phyloP scores from a whole-genome alignment of 805 yeast species.

The Schwanniomyces vanrijiae region DNA sequence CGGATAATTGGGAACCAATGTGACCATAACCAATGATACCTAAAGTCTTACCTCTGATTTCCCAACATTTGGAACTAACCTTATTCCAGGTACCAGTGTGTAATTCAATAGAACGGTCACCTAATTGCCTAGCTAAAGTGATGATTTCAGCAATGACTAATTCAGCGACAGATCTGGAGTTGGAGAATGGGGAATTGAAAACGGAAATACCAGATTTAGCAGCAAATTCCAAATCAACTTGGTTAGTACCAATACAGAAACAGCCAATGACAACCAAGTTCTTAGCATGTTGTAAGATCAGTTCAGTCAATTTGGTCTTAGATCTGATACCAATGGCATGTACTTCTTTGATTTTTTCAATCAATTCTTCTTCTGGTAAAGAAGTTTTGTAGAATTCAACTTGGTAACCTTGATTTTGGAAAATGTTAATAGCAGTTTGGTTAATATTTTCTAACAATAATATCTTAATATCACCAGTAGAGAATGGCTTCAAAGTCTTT shows the following conservation, averaged over 20 bases:
- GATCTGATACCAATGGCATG: slow-evolving; percentile 99
- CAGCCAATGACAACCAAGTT: slow-evolving; percentile 92
- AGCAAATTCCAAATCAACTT: slow-evolving; percentile 89
- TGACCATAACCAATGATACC: slow-evolving; percentile 98
- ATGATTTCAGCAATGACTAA: slow-evolving; percentile 94
- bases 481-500: slow-evolving; percentile 87
- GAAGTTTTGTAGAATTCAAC: slow-evolving; percentile 92
- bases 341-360: slow-evolving; percentile 88
- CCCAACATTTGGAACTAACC: slow-evolving; percentile 95
- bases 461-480: slow-evolving; percentile 93
- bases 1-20: slow-evolving; percentile 96
- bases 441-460: slow-evolving; percentile 91
- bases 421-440: slow-evolving; percentile 84
- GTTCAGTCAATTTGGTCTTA: slow-evolving; percentile 84
- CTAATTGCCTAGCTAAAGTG: slow-evolving; percentile 91
- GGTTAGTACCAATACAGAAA: slow-evolving; percentile 99
- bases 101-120: slow-evolving; percentile 93
- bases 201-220: slow-evolving; percentile 94
- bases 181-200: slow-evolving; percentile 97
- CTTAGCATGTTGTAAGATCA: slow-evolving; percentile 79
- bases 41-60: slow-evolving; percentile 95
- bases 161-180: slow-evolving; percentile 98
- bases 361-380: slow-evolving; percentile 87
- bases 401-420: slow-evolving; percentile 91
- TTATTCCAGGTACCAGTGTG: slow-evolving; percentile 98